These are phyloP conservation scores for Paratinospora sagittata DNA, from an alignment of 164 flowering plant genomes.

Conservation along the genomic window DNA sequence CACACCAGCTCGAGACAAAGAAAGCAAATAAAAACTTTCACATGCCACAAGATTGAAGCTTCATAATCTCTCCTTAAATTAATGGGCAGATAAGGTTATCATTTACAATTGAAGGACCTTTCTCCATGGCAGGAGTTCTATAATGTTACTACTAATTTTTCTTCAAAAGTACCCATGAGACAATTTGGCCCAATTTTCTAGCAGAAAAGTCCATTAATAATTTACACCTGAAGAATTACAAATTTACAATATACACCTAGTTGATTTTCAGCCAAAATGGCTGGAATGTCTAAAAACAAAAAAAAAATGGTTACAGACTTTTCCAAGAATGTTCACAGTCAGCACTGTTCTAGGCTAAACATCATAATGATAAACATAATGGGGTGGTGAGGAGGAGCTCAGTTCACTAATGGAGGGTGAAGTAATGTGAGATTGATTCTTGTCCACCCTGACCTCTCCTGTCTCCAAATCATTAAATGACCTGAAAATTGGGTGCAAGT, in stretches of 20 bases:
- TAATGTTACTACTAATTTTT: no score
- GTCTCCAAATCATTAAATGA: conserved; percentile 62
- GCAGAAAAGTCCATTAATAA: background rate
- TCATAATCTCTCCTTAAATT: no score
- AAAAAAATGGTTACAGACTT: background rate
- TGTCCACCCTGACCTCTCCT: conserved; percentile 57
- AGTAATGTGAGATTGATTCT: conserved; percentile 33
- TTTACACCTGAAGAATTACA: background rate
- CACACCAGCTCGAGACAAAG: no score
- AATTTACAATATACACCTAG: background rate
- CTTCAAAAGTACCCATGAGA: background rate
- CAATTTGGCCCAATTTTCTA: background rate
- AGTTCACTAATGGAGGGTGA: conserved; percentile 30
- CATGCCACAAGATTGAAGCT: no score
- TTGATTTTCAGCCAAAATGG: background rate
- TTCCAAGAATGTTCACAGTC: background rate
- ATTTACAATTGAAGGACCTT: no score
- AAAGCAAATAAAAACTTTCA: no score
- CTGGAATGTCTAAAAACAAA: background rate
- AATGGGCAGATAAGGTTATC: no score
- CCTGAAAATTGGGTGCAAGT: conserved; percentile 83
- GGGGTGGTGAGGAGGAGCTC: conserved; percentile 54
- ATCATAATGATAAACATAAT: conserved; percentile 34
- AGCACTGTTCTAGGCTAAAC: conserved; percentile 15
- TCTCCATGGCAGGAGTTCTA: no score